These are phyloP conservation scores for Hypoxylon sp. DNA, from an alignment of 2,329 filamentous ascomycete species.

Conservation along the genomic window DNA sequence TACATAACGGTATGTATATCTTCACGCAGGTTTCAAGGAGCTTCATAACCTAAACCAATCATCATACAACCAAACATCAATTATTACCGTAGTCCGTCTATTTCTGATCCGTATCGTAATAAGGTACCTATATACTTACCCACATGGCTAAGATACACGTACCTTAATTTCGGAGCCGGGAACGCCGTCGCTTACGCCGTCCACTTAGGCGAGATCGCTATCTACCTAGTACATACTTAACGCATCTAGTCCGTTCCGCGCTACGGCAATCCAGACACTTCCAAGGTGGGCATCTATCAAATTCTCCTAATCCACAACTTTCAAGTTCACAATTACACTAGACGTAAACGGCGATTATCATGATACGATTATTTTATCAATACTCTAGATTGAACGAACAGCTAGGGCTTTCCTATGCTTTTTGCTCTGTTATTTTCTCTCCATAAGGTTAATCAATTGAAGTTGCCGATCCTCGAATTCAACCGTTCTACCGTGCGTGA, in stretches of 20 bases:
- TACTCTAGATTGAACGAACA: background rate
- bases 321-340: background rate
- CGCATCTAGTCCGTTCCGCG: background rate
- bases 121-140: no score
- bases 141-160: background rate
- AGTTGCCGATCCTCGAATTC: conserved; percentile 36
- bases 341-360: background rate
- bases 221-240: no score
- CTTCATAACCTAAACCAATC: no score
- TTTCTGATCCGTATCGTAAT: no score
- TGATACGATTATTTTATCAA: background rate
- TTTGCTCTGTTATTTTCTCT: background rate
- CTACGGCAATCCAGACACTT: conserved; percentile 1
- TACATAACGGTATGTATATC: no score
- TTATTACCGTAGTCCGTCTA: no score
- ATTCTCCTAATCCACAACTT: background rate
- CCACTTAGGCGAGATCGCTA: conserved; percentile 1
- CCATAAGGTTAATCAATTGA: conserved; percentile 12
- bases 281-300: background rate
- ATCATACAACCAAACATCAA: no score
- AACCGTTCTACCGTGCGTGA: conserved; percentile 27
- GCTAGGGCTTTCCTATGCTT: background rate
- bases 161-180: background rate
- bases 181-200: background rate
- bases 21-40: no score